Conservation (phyloP, 1,284 basidiomycete species). For the Phellinidium pouzarii region DNA sequence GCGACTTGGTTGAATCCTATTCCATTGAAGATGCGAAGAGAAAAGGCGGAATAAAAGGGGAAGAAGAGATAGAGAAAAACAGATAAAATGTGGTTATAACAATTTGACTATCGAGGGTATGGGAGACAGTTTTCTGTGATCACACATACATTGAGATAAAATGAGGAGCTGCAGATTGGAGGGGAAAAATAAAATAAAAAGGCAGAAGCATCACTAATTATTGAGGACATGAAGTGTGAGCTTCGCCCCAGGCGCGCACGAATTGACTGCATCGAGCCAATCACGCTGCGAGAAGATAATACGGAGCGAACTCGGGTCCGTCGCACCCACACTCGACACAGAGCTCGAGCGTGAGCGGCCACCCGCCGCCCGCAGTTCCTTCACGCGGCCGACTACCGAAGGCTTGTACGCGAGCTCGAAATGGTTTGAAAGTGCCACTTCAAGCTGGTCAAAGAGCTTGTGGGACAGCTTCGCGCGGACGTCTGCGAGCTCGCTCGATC, state of each 20-base stretch:
- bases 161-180: background rate
- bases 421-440: conserved; percentile 40
- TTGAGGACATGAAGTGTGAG: conserved; percentile 30
- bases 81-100: background rate
- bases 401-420: conserved; percentile 46
- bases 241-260: conserved; percentile 22
- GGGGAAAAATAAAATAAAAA: background rate
- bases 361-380: conserved; percentile 16
- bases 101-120: background rate
- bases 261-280: conserved; percentile 33
- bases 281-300: conserved; percentile 23
- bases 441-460: conserved; percentile 57
- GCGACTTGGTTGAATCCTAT: background rate
- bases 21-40: background rate
- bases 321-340: conserved; percentile 28
- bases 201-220: conserved; percentile 17
- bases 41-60: background rate
- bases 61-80: background rate
- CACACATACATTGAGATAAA: background rate
- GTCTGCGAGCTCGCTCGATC: conserved; percentile 38
- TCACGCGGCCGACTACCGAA: conserved; percentile 15
- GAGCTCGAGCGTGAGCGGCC: conserved; percentile 32
- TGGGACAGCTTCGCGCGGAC: conserved; percentile 50
- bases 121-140: background rate
- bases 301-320: conserved; percentile 3